phyloP scores from a whole-genome alignment of 1,139 yeast species.

The Geotrichum cucujoidarum region DNA sequence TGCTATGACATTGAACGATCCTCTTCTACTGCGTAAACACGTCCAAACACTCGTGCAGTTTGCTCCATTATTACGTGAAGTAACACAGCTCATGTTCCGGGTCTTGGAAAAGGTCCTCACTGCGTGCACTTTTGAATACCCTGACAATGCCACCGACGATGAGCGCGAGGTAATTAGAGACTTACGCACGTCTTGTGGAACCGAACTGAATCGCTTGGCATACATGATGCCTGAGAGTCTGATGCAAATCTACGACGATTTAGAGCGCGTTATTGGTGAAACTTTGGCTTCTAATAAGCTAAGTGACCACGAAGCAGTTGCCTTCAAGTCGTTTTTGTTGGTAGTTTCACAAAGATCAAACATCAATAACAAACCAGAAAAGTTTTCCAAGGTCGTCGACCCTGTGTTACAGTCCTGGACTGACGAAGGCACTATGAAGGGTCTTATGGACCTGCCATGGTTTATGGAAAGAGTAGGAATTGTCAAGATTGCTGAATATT shows the following conservation, averaged over 20 bases:
- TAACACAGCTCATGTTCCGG: conserved; percentile 62
- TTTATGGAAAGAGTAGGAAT: conserved; percentile 97
- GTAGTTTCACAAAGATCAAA: conserved; percentile 88
- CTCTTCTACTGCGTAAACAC: conserved; percentile 74
- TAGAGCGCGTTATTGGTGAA: conserved; percentile 73
- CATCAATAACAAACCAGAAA: conserved; percentile 60
- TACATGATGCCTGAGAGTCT: conserved; percentile 90
- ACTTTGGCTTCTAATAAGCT: conserved; percentile 66
- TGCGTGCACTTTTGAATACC: conserved; percentile 82
- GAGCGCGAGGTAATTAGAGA: conserved; percentile 80
- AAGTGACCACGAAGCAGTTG: conserved; percentile 86
- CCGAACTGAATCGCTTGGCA: conserved; percentile 88
- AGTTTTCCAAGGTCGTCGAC: conserved; percentile 83
- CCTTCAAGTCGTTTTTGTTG: conserved; percentile 83
- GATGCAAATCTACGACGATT: conserved; percentile 70
- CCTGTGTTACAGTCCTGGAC: conserved; percentile 93
- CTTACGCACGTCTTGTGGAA: conserved; percentile 86
- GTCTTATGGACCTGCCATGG: conserved; percentile 86
- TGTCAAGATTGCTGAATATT: conserved; percentile 86
- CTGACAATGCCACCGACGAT: conserved; percentile 58
- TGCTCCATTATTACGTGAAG: conserved; percentile 83
- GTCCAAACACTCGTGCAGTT: conserved; percentile 94
- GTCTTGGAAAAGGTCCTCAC: conserved; percentile 82
- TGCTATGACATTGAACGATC: conserved; percentile 72
- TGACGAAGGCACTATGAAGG: conserved; percentile 84